Base-by-base conservation (phyloP, 805 yeast species). In the Candida lessepsii region DNA sequence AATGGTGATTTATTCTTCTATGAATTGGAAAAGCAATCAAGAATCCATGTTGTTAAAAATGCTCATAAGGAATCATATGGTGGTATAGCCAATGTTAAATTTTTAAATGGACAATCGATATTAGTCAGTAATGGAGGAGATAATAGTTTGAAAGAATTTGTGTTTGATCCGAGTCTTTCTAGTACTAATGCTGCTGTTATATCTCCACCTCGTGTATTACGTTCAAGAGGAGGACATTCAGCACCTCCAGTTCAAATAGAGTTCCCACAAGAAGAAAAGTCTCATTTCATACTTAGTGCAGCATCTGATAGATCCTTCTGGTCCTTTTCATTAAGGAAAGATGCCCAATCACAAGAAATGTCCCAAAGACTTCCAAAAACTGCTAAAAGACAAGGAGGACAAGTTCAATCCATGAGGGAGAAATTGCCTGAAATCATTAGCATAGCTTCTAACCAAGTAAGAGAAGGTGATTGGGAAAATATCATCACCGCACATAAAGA, bases 151-250 rank as follows among this genome's bases (percentile, higher is more conserved):
- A 86, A 86, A 53, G 98, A 93, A 61, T 86, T 73, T 51, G 97
- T 89, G 0, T 93, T 93, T 63, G 99, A 93, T 63, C 97, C 97
- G 2, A 78, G 93, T 1, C 66, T 90, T 37, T 80, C 90, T 0
- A 67, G 83, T 1, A 64, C 82, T 4, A 77, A 81, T 49, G 52
- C 76, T 0, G 69, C 82, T 2, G 79, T 87, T 23, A 82, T 86
- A 4, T 78, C 89, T 9, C 96, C 96, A 1, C 98, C 99, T 30
- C 81, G 99, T 56, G 80, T 82, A 45, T 70, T 95, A 53, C 79
- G 99, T 59, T 85, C 95, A 1, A 78, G 99, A 57, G 98, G 97
- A 53, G 99, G 99, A n/a, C 99, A 93, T 60, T 80, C 96, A 3
- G 83, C 86, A 21, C 96, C 99, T 3, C 95, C 98, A 2, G 72